Percentiles rank a stretch among this genome's conserved stretches.
phyloP scores from a whole-genome alignment of 768 basidiomycete genomes.

The Suillus discolor region DNA sequence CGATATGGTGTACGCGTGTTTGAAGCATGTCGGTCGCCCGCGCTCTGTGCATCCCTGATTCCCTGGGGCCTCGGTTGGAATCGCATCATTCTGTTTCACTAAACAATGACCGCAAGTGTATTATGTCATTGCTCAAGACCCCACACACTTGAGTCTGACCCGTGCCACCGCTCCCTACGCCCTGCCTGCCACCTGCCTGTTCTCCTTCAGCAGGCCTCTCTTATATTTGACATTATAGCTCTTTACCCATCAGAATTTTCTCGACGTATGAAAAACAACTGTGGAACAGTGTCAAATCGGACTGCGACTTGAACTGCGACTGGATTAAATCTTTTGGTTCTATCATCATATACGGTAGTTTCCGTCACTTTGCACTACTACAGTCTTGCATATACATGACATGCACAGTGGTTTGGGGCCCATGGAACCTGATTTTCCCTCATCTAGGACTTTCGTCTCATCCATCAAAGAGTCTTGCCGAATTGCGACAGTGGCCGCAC shows the following conservation, averaged over 20 bases:
- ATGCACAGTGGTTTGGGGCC: not conserved
- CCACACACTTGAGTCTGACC: no score
- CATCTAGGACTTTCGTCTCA: constrained; percentile 48
- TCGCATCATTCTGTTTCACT: no score
- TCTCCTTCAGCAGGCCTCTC: not conserved
- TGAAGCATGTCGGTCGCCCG: no score
- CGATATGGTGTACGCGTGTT: no score
- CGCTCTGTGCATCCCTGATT: no score
- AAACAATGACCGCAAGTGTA: no score
- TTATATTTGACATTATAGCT: not conserved
- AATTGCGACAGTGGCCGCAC: constrained; percentile 45
- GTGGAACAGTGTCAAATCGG: not conserved
- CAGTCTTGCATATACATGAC: not conserved
- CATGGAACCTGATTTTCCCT: constrained; percentile 37
- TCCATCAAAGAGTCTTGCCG: constrained; percentile 57
- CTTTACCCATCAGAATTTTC: not conserved
- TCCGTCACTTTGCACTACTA: no score
- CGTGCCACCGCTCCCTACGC: no score
- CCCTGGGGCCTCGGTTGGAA: no score
- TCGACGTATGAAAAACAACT: not conserved
- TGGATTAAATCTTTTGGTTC: not conserved
- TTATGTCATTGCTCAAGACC: no score
- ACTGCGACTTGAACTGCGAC: not conserved
- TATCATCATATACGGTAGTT: not conserved
- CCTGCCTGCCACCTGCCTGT: not conserved